Evolutionary conservation across 345 rosid species (phyloP), one percentile per base, ranked within the genome.

Genomic region (Capsella bursapastoris): DNA sequence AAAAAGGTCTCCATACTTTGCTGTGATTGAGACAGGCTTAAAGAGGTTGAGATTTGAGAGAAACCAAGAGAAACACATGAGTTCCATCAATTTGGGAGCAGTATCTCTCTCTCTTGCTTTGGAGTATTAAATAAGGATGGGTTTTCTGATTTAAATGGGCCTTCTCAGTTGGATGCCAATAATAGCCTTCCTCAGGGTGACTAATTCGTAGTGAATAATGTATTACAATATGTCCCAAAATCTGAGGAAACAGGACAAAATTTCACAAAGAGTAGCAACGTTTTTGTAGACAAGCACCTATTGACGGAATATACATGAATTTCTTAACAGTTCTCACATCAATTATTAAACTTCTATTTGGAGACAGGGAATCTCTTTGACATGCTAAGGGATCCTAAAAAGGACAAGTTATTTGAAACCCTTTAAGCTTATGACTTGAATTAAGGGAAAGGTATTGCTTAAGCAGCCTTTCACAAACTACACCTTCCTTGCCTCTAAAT

Each of bases 11-110:
- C 5, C 55, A 34, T 65, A 56, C 65, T 10, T 56, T 32, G 34
- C 14, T 60, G 56, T 69, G 70, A 63, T 40, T 16, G 67, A 57
- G 66, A 67, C 55, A 67, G 45, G 60, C 44, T 57, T 34, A 34
- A 56, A 41, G 60, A 22, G 66, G 56, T 40, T 60, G 68, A 47
- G 56, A 62, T 27, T 66, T 57, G 35, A 49, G 35, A 49, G 22
- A 45, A 66, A 48, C 72, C 78, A 74, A 67, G 29, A 67, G 79
- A 70, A 64, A 77, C 72, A 64, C 76, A 77, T 77, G 80, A 77
- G 55, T 64, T 70, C 71, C 76, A 77, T 77, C 27, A 77, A 76
- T 61, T 68, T 44, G 0, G 43, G 74, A 68, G 71, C 57, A 34
- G 11, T 15, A n/a, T 58, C 15, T 41, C 34, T 53, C 76, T 63